Percentiles rank a stretch among this genome's conserved stretches.
These are phyloP conservation scores for Nevesoporus exiguus DNA, from an alignment of 768 basidiomycete species.

Conservation along the genomic window DNA sequence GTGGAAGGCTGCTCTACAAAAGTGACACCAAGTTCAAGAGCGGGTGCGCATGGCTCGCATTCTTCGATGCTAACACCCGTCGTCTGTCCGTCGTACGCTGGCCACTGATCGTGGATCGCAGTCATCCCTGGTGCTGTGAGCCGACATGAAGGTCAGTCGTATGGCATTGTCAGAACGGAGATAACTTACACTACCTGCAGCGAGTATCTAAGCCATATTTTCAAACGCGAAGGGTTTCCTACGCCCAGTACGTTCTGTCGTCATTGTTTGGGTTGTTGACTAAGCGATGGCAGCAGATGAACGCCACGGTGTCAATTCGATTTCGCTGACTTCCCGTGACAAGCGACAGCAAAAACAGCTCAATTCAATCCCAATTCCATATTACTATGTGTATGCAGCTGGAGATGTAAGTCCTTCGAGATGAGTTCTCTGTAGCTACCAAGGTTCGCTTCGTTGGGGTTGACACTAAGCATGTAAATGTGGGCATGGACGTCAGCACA, in stretches of 20 bases:
- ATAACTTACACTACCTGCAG: conserved; percentile 90
- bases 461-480: conserved; percentile 14
- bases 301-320: conserved; percentile 86
- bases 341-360: conserved; percentile 2
- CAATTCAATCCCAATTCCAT: too few relatives aligned
- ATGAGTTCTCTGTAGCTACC: too few relatives aligned
- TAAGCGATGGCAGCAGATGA: conserved; percentile 56
- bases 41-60: conserved; percentile 97
- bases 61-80: conserved; percentile 71
- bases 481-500: not conserved
- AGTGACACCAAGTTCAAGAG: conserved; percentile 88
- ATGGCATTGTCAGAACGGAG: conserved; percentile 73
- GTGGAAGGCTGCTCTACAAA: conserved; percentile 81
- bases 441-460: conserved; percentile 2
- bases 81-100: not conserved
- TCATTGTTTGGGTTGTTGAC: not conserved
- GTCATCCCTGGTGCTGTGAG: conserved; percentile 88
- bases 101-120: conserved; percentile 27
- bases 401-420: too few relatives aligned
- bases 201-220: conserved; percentile 93
- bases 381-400: not conserved
- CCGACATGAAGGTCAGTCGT: conserved; percentile 65
- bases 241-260: conserved; percentile 61
- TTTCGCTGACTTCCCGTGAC: conserved; percentile 75
- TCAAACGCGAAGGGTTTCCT: conserved; percentile 83